phyloP scores from a whole-genome alignment of 768 basidiomycete genomes.

The Daedalea quercina region DNA sequence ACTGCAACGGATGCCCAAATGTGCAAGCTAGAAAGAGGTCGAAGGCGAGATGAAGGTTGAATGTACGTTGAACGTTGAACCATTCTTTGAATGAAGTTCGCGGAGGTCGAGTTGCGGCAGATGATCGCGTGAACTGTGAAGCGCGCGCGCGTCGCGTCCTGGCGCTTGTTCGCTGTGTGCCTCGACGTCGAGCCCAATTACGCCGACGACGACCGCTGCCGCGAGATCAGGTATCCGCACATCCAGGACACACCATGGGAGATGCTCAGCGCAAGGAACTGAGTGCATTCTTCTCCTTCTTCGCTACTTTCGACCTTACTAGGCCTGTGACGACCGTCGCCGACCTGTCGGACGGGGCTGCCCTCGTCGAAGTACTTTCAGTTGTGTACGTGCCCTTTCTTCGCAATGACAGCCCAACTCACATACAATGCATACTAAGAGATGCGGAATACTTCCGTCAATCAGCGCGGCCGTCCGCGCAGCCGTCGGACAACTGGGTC shows the following conservation, averaged over 20 bases:
- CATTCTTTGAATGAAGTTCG: too few relatives aligned
- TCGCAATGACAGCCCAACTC: background rate
- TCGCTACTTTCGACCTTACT: slow-evolving; percentile 63
- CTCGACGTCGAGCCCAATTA: background rate
- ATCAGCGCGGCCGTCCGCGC: slow-evolving; percentile 47
- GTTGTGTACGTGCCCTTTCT: slow-evolving; percentile 50
- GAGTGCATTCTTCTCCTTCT: slow-evolving; percentile 78
- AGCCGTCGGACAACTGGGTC: slow-evolving; percentile 84
- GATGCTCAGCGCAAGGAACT: slow-evolving; percentile 53
- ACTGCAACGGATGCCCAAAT: too few relatives aligned
- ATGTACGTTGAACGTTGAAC: too few relatives aligned
- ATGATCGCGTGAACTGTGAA: background rate
- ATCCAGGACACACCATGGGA: background rate
- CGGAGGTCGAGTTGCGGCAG: background rate
- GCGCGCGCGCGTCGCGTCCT: background rate
- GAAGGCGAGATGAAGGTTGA: too few relatives aligned
- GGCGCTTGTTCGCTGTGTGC: background rate
- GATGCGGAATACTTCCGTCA: slow-evolving; percentile 76
- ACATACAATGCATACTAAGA: slow-evolving; percentile 32
- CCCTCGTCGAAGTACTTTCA: slow-evolving; percentile 68
- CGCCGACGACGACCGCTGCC: background rate
- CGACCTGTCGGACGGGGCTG: slow-evolving; percentile 77
- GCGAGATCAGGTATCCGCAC: background rate
- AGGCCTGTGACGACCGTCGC: slow-evolving; percentile 53
- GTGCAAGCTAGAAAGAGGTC: too few relatives aligned